Conservation (phyloP, 805 yeast genomes). For the Isabelozyma rhagii region DNA sequence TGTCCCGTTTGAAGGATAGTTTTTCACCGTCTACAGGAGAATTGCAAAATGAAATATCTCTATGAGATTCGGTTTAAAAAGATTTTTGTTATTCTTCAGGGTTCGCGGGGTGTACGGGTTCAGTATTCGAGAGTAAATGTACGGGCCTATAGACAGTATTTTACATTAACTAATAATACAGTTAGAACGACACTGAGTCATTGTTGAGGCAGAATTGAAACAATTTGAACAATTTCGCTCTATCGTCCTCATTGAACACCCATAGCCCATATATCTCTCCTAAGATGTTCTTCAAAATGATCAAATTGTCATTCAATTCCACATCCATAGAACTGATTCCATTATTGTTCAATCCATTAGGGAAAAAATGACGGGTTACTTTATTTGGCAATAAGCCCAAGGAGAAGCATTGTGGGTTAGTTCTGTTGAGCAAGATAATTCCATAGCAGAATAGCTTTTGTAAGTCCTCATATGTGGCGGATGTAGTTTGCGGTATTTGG, state of each 20-base stretch:
- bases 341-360: slow-evolving; percentile 22
- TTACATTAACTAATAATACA: neutral
- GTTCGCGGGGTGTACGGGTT: slow-evolving; percentile 7
- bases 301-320: slow-evolving; percentile 65
- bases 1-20: neutral
- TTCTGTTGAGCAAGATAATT: slow-evolving; percentile 63
- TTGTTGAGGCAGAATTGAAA: slow-evolving; percentile 38
- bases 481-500: slow-evolving; percentile 17
- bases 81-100: neutral
- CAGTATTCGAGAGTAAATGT: neutral
- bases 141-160: neutral
- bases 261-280: slow-evolving; percentile 78
- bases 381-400: slow-evolving; percentile 63
- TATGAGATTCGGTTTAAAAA: neutral
- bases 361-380: slow-evolving; percentile 43
- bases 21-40: neutral
- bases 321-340: slow-evolving; percentile 52
- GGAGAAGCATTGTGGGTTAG: slow-evolving; percentile 67
- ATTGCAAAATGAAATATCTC: neutral
- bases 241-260: slow-evolving; percentile 68
- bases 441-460: slow-evolving; percentile 60
- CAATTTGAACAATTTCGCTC: slow-evolving; percentile 54
- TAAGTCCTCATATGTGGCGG: slow-evolving; percentile 25
- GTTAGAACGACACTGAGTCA: slow-evolving; percentile 13
- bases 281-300: slow-evolving; percentile 62